These are phyloP conservation scores for Aristolochia californica DNA, from an alignment of 164 flowering plant genomes.

Conservation along the genomic window DNA sequence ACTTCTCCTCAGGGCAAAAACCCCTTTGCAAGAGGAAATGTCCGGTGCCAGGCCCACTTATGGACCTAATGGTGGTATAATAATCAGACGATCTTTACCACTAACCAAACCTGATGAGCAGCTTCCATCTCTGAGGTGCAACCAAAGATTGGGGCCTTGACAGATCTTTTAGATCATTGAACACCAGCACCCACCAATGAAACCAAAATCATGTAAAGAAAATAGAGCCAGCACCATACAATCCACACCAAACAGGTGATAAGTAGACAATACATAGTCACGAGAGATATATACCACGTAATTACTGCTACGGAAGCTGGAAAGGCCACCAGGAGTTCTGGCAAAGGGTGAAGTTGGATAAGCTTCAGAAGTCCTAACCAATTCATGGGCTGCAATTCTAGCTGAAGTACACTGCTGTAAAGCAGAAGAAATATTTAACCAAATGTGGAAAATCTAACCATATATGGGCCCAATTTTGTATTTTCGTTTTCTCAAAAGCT, in stretches of 20 bases:
- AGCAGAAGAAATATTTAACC: no score
- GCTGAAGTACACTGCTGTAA: neutral
- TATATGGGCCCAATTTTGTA: neutral
- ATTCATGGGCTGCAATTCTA: neutral
- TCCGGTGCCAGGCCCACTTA: neutral
- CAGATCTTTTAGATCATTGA: no score
- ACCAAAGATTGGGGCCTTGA: no score
- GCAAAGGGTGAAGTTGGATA: neutral
- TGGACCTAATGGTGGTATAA: neutral
- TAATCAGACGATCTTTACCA: neutral
- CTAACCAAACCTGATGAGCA: neutral
- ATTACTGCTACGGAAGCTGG: neutral
- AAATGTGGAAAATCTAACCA: neutral
- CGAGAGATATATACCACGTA: neutral
- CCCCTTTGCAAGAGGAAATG: neutral
- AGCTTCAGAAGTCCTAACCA: constrained; percentile 1
- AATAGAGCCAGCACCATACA: neutral
- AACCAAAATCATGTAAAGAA: neutral
- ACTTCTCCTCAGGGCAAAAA: no score
- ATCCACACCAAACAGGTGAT: neutral
- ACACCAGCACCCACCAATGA: no score
- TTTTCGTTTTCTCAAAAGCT: neutral
- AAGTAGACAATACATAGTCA: neutral
- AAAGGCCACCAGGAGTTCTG: neutral
- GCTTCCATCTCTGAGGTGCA: no score